Evolutionary conservation across 2,329 filamentous ascomycete genomes (phyloP).

Genomic region (Trichoderma endophyticum): DNA sequence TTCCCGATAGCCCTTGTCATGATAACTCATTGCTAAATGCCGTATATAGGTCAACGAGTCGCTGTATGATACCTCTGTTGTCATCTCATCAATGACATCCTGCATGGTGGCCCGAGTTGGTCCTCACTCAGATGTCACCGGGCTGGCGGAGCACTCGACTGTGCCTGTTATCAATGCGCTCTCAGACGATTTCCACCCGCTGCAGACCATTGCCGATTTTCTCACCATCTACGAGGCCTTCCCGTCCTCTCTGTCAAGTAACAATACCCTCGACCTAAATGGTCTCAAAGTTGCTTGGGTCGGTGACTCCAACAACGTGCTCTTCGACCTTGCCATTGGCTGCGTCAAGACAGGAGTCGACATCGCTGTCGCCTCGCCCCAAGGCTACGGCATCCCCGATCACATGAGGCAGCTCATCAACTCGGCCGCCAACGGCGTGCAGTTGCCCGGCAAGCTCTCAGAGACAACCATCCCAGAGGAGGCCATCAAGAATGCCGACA

Average conservation of each 20-base stretch:
- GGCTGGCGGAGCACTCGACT: constrained; percentile 66
- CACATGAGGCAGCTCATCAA: constrained; percentile 71
- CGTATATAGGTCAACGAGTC: constrained; percentile 75
- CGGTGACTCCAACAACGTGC: constrained; percentile 94
- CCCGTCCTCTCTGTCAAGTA: constrained; percentile 42
- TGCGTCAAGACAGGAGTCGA: constrained; percentile 84
- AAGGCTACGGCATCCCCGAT: constrained; percentile 76
- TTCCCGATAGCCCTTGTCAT: background rate
- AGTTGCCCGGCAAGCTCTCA: constrained; percentile 61
- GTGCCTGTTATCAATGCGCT: constrained; percentile 86
- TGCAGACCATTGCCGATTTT: constrained; percentile 93
- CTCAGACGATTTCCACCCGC: constrained; percentile 86
- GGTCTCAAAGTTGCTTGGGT: constrained; percentile 94
- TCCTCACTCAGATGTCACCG: constrained; percentile 70
- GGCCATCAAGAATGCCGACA: constrained; percentile 78
- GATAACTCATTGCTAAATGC: constrained; percentile 9
- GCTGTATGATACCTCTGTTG: constrained; percentile 83
- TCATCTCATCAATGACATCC: constrained; percentile 91
- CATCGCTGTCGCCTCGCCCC: constrained; percentile 81
- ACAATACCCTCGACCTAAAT: constrained; percentile 61
- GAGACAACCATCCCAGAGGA: constrained; percentile 82
- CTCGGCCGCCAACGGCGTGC: constrained; percentile 55
- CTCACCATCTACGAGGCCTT: constrained; percentile 83
- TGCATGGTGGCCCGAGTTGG: constrained; percentile 79
- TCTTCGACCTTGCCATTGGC: constrained; percentile 88